Base-by-base conservation (phyloP, 139 green algal genomes). In the Tetradesmus obliquus region DNA sequence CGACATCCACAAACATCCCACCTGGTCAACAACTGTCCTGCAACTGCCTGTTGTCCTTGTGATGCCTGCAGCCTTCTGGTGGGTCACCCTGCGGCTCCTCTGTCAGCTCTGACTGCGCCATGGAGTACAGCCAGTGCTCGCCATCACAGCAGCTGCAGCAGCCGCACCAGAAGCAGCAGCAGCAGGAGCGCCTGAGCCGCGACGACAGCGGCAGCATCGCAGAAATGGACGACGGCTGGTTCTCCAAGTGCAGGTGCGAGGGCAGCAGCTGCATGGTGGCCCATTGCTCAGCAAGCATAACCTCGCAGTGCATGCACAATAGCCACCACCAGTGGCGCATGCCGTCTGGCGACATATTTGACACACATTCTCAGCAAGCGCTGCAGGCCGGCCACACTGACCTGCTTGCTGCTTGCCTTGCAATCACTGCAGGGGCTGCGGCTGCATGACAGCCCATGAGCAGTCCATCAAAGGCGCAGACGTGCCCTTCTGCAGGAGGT, bases 401-500 rank as follows among this genome's bases (percentile, higher is more conserved):
- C 32, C 0, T 45, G 32, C 32, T 3, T 57, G 58, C 8, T 19
- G 12, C 58, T 45, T 69, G 82, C 62, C 12, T 32, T 79, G 0
- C 24, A 74, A 55, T 53, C 53, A 45, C 3, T 87, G 79, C 88
- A 79, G 88, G 51, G 88, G 88, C 17, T 92, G 88, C 53, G 88
- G 88, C 32, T 81, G 88, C 15, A 87, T 92, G 88, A 92, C 88
- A 53, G 88, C 88, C 1, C 60, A 92, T 22, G 88, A 92, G 55
- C 45, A 87, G 79, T 2, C 22, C 0, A 88, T 92, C 32, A 7
- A 57, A 7, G 45, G 19, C 17, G 19, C 22, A n/a, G 80, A 92
- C 7, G 88, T 92, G 80, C 88, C 88, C 15, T 92, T 92, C 80
- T 92, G 88, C 80, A 53, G 62, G 4, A 87, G 88, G 88, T 92